Evolutionary conservation across 805 yeast species (phyloP).

Genomic region (Metschnikowia lochheadii): DNA sequence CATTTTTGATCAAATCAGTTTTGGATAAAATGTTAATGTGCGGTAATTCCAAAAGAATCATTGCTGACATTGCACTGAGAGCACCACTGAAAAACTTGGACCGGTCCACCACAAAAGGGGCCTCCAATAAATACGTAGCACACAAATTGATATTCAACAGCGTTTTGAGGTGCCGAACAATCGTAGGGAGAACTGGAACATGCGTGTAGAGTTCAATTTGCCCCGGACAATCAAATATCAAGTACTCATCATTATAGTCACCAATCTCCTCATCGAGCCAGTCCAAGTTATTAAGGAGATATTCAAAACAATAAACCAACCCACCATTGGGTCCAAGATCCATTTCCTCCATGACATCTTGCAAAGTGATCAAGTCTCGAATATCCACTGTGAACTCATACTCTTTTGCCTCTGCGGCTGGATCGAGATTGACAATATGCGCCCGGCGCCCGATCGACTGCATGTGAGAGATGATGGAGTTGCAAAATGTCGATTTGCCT

Average conservation of each 20-base stretch:
- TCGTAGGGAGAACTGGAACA: conserved; percentile 85
- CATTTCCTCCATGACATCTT: conserved; percentile 94
- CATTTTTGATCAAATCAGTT: conserved; percentile 78
- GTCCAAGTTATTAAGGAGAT: conserved; percentile 81
- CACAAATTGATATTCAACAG: conserved; percentile 82
- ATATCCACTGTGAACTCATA: conserved; percentile 91
- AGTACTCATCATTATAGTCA: conserved; percentile 88
- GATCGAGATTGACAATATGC: conserved; percentile 91
- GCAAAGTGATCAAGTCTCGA: conserved; percentile 80
- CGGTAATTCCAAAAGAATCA: conserved; percentile 92
- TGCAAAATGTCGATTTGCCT: conserved; percentile 91
- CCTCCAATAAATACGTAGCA: conserved; percentile 88
- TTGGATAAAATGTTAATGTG: conserved; percentile 89
- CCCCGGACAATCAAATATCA: conserved; percentile 95
- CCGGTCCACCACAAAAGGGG: conserved; percentile 87
- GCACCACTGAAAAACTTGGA: conserved; percentile 95
- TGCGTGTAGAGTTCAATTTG: conserved; percentile 95
- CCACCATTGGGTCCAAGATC: conserved; percentile 96
- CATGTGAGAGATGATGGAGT: conserved; percentile 80
- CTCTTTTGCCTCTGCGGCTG: conserved; percentile 93
- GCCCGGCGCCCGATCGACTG: conserved; percentile 89
- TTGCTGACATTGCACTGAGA: conserved; percentile 94
- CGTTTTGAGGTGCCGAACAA: conserved; percentile 78
- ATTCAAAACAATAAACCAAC: conserved; percentile 87
- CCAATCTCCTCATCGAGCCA: conserved; percentile 98